Evolutionary conservation across 352 stramenopile genomes (phyloP).

Genomic region (Phytophthora citrophthora): DNA sequence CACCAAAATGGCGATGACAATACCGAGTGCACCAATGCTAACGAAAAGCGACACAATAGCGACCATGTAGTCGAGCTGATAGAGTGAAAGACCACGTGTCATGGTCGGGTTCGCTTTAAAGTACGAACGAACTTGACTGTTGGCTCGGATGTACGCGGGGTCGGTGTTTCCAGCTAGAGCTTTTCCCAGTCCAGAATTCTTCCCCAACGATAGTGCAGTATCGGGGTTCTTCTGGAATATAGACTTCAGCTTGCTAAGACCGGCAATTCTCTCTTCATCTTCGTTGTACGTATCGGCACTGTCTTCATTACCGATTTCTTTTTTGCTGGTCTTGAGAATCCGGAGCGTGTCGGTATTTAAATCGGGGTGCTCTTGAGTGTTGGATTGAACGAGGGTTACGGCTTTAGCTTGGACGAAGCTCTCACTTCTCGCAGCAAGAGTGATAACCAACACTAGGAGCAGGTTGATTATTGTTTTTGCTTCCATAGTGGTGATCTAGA

Average conservation of each 20-base stretch:
- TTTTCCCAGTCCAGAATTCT: background rate
- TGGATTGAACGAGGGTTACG: background rate
- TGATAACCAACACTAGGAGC: background rate
- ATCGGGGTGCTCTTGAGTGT: background rate
- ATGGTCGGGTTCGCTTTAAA: background rate
- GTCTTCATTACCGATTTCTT: background rate
- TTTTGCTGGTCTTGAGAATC: background rate
- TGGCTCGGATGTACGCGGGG: background rate
- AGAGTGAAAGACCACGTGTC: background rate
- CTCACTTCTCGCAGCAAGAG: background rate
- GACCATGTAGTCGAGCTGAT: background rate
- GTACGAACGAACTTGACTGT: background rate
- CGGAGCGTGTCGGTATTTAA: background rate
- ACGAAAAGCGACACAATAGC: slow-evolving; percentile 1
- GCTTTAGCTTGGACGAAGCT: background rate
- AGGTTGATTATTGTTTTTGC: background rate
- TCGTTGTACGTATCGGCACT: background rate
- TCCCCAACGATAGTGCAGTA: background rate
- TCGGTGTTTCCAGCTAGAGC: background rate
- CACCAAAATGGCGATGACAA: background rate
- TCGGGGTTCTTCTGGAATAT: background rate
- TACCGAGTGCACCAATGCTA: background rate
- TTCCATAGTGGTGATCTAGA: background rate
- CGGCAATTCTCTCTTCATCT: background rate
- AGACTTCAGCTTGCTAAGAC: background rate